Evolutionary conservation across 352 stramenopile genomes (phyloP).

Genomic region (Halophytophthora batemanensis): DNA sequence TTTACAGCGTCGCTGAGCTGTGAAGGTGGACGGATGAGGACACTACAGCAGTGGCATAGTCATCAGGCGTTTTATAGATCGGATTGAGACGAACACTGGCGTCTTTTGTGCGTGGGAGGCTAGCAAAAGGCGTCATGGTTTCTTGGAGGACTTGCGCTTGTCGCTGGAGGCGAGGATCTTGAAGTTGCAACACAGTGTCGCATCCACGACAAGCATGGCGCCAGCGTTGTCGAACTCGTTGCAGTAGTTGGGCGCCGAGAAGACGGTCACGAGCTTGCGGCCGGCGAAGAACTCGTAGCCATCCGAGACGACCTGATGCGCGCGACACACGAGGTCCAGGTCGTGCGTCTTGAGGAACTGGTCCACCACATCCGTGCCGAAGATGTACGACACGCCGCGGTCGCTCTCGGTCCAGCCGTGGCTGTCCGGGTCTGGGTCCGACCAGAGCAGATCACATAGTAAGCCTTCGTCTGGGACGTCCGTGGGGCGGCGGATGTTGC

Average conservation of each 20-base stretch:
- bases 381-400: slow-evolving; percentile 98
- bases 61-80: slow-evolving; percentile 1
- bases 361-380: slow-evolving; percentile 96
- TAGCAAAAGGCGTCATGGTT: slow-evolving; percentile 4
- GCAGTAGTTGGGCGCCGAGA: slow-evolving; percentile 99
- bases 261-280: slow-evolving; percentile 98
- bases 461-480: slow-evolving; percentile 85
- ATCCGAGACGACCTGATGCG: slow-evolving; percentile 99
- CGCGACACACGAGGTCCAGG: slow-evolving; percentile 97
- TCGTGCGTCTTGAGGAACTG: slow-evolving; percentile 97
- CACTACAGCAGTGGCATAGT: not conserved
- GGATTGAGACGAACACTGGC: not conserved
- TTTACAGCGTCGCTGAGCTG: slow-evolving; percentile 16
- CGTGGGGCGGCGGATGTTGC: slow-evolving; percentile 77
- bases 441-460: slow-evolving; percentile 87
- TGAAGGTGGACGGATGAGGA: not conserved
- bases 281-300: slow-evolving; percentile 99
- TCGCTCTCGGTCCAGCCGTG: slow-evolving; percentile 96
- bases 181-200: slow-evolving; percentile 73
- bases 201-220: slow-evolving; percentile 77
- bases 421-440: slow-evolving; percentile 82
- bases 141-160: slow-evolving; percentile 58
- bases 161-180: slow-evolving; percentile 79
- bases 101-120: not conserved
- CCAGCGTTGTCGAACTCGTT: slow-evolving; percentile 99